Conservation (phyloP, 1,139 yeast genomes). For the Saccharomycopsis hybrid region DNA sequence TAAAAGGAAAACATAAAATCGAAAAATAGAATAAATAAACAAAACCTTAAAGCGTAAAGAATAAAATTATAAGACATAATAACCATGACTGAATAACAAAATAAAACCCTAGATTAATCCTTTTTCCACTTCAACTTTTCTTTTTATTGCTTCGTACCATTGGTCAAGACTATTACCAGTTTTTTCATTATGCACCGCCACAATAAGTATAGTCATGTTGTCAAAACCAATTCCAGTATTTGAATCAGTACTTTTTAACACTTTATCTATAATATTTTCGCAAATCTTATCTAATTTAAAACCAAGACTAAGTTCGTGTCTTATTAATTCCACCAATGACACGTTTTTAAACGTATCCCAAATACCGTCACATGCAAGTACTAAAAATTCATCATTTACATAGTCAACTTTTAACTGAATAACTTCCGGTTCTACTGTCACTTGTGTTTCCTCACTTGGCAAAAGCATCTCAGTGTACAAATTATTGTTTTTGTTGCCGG, state of each 20-base stretch:
- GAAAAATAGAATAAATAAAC: no score
- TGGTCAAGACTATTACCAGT: constrained; percentile 37
- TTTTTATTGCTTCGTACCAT: constrained; percentile 34
- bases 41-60: no score
- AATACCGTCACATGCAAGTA: constrained; percentile 96
- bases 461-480: constrained; percentile 33
- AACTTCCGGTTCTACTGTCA: constrained; percentile 90
- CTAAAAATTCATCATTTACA: constrained; percentile 74
- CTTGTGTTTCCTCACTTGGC: constrained; percentile 95
- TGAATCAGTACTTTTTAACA: constrained; percentile 66
- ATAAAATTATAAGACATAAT: no score
- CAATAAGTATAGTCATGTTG: constrained; percentile 66
- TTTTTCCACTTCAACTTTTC: not conserved
- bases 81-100: no score
- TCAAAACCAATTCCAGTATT: constrained; percentile 76
- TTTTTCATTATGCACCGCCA: constrained; percentile 44
- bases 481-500: not conserved
- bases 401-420: constrained; percentile 62
- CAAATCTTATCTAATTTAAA: constrained; percentile 53
- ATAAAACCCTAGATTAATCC: not conserved
- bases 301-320: constrained; percentile 53
- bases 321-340: constrained; percentile 45
- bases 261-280: constrained; percentile 55
- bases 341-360: constrained; percentile 76
- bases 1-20: no score